phyloP scores from a whole-genome alignment of 805 yeast species.

The Zygosaccharomyces lentus region DNA sequence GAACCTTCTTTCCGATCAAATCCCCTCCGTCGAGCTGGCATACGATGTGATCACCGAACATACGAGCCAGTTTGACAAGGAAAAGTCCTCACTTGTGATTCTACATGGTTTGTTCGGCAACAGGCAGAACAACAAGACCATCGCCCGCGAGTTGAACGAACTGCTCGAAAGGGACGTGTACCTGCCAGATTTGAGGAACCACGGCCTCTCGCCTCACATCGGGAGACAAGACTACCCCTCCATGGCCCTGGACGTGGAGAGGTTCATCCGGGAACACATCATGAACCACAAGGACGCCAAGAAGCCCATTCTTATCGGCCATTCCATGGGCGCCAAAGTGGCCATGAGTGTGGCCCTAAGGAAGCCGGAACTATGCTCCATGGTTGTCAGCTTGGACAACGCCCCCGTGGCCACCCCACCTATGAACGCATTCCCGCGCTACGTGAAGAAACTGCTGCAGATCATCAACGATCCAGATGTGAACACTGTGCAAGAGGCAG shows the following conservation, averaged over 20 bases:
- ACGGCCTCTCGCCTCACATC: conserved; percentile 86
- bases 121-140: conserved; percentile 71
- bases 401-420: conserved; percentile 72
- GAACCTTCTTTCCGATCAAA: conserved; percentile 32
- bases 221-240: conserved; percentile 70
- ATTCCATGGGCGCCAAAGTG: conserved; percentile 91
- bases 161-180: conserved; percentile 53
- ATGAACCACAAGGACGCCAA: conserved; percentile 31
- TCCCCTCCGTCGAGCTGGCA: conserved; percentile 50
- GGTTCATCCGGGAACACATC: conserved; percentile 50
- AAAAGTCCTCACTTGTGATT: conserved; percentile 62
- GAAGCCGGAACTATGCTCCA: conserved; percentile 54
- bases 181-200: conserved; percentile 79
- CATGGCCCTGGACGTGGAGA: conserved; percentile 80
- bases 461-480: conserved; percentile 48
- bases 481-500: conserved; percentile 61
- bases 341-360: conserved; percentile 83
- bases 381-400: conserved; percentile 79
- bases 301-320: conserved; percentile 67
- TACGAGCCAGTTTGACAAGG: conserved; percentile 20
- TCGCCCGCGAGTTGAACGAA: conserved; percentile 56
- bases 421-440: conserved; percentile 57
- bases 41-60: conserved; percentile 46
- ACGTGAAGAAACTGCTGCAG: conserved; percentile 57
- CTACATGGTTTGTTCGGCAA: conserved; percentile 90